These are phyloP conservation scores for Neophaeococcomyces mojaviensis DNA, from an alignment of 2,329 filamentous ascomycete species.

Conservation along the genomic window DNA sequence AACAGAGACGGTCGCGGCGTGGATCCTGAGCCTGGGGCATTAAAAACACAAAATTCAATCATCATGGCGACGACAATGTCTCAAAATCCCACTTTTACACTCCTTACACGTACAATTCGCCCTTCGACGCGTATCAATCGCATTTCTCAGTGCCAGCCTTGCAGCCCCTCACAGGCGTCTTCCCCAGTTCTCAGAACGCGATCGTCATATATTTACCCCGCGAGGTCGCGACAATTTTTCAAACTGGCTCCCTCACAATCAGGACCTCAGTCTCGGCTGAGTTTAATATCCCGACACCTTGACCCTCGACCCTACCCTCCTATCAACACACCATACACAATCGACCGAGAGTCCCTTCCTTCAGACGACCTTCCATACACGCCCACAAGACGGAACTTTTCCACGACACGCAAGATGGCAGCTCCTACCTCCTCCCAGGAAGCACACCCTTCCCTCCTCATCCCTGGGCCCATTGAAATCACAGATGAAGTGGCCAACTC, in stretches of 20 bases:
- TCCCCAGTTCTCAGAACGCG: not conserved
- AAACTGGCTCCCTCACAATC: conserved; percentile 43
- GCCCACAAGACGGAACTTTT: conserved; percentile 16
- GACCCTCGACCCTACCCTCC: conserved; percentile 46
- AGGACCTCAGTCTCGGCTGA: conserved; percentile 41
- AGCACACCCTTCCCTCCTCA: conserved; percentile 69
- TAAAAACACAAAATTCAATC: not conserved
- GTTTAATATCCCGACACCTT: conserved; percentile 56
- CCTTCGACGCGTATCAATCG: conserved; percentile 3
- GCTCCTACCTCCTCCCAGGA: conserved; percentile 37
- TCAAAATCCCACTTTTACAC: not conserved
- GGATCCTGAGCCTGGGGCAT: not conserved
- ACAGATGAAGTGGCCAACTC: conserved; percentile 20
- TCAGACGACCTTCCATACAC: conserved; percentile 49
- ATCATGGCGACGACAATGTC: not conserved
- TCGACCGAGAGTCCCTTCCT: conserved; percentile 44
- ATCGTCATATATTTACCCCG: conserved; percentile 2
- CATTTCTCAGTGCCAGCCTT: conserved; percentile 2
- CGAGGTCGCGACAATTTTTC: conserved; percentile 24
- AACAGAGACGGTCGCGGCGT: not conserved
- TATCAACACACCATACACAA: conserved; percentile 57
- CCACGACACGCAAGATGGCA: conserved; percentile 13
- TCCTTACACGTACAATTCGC: not conserved
- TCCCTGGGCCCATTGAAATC: conserved; percentile 63
- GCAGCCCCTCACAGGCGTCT: conserved; percentile 2